Evolutionary conservation across 148 eudicot species (phyloP), one percentile per base, ranked within the genome.

Genomic region (Linanthus parryae): DNA sequence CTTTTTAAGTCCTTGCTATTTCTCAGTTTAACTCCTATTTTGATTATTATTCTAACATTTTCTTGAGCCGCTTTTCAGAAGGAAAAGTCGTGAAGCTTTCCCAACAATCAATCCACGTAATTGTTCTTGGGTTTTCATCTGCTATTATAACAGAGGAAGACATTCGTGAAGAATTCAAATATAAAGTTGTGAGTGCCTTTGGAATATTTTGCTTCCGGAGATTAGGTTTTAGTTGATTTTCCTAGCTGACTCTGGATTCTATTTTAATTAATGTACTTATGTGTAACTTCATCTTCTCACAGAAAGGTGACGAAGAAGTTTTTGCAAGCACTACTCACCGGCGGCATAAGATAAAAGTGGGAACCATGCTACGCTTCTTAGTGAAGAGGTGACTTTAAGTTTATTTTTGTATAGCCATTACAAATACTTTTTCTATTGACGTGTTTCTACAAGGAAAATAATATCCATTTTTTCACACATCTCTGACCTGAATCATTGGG

Each of bases 91-190:
- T 92, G 48, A 87, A 88, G 63, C 52, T 84, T 58, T 56, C 83
- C 27, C 66, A 70, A 20, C 87, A 87, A 28, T 80, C 96, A 4
- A 77, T 92, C 30, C 96, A 92, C 67, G 63, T 83, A 19, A 70
- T 92, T 39, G 76, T 87, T 66, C 95, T 87, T 59, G 96, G 99
- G 42, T 92, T 92, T 78, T 78, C 95, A 40, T 83, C 95, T 54
- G 90, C 91, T 21, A 59, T 73, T 37, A 82, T 92, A 28, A 69
- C 70, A 18, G 70, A 77, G 36, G 91, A 87, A 62, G 80, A 92
- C 51, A 82, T 92, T 15, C 85, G 88, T 15, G 80, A 84, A 37
- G 94, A 92, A 19, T 88, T 87, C 45, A 72, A 41, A 59, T 74
- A 62, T 47, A 77, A 75, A 73, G 30, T 68, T 61, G 97, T 90